Percentiles rank a stretch among this genome's conserved stretches.
These are phyloP conservation scores for Sanghuangporus baumii DNA, from an alignment of 1,284 basidiomycete species.

Conservation along the genomic window DNA sequence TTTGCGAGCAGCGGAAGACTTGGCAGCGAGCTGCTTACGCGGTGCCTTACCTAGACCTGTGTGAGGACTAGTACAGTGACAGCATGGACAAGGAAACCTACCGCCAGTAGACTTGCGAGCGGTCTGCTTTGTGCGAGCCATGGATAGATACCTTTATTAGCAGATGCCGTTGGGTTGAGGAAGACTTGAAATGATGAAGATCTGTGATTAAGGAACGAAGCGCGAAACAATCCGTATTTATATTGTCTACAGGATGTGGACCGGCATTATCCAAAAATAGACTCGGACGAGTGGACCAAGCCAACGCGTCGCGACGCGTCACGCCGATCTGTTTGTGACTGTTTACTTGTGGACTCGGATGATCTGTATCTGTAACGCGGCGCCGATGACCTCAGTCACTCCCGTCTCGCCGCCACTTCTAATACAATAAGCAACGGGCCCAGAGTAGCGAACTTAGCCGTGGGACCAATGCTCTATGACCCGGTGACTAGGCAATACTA, in stretches of 20 bases:
- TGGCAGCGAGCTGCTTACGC: conserved; percentile 60
- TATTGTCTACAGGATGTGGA: not conserved
- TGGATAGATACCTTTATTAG: not conserved
- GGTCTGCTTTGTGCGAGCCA: conserved; percentile 23
- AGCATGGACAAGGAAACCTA: conserved; percentile 17
- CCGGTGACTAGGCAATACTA: too few species aligned
- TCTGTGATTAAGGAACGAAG: not conserved
- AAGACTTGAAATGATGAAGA: conserved; percentile 8
- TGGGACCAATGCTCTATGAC: too few species aligned
- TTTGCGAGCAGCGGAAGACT: conserved; percentile 44
- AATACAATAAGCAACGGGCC: too few species aligned
- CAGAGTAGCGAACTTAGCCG: too few species aligned
- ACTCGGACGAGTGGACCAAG: too few species aligned
- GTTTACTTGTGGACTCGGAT: not conserved
- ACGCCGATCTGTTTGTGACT: not conserved
- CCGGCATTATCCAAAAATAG: not conserved
- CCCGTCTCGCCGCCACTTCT: too few species aligned
- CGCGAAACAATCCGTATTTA: conserved; percentile 3
- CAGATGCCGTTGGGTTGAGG: not conserved
- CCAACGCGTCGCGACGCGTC: conserved; percentile 1
- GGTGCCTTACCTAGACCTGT: conserved; percentile 40
- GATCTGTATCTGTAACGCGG: not conserved
- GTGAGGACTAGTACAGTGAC: not conserved
- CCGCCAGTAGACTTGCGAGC: conserved; percentile 24
- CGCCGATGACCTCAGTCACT: not conserved